These are phyloP conservation scores for Apiospora saccharicola DNA, from an alignment of 2,329 filamentous ascomycete species.

Conservation along the genomic window DNA sequence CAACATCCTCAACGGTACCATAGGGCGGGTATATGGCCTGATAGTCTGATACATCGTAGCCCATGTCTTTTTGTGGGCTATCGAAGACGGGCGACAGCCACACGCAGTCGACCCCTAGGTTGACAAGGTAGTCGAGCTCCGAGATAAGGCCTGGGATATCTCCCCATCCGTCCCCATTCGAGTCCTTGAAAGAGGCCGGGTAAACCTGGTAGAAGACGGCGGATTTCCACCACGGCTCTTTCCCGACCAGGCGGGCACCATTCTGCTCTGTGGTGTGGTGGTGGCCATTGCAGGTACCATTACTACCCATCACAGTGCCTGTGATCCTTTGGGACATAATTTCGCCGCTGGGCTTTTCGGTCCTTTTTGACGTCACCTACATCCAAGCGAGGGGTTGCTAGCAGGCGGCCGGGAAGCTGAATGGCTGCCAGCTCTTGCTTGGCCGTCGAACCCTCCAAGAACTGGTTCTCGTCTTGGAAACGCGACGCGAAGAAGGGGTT, in stretches of 20 bases:
- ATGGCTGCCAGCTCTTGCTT: slow-evolving; percentile 1
- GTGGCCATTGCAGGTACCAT: slow-evolving; percentile 18
- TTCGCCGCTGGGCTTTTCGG: slow-evolving; percentile 1
- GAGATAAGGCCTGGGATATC: slow-evolving; percentile 71
- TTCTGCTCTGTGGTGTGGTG: slow-evolving; percentile 17
- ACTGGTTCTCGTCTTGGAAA: slow-evolving; percentile 8
- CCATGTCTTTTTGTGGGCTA: slow-evolving; percentile 72
- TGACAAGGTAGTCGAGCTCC: slow-evolving; percentile 68
- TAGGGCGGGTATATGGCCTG: slow-evolving; percentile 71
- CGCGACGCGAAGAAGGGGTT: slow-evolving; percentile 16
- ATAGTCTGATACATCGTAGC: slow-evolving; percentile 77
- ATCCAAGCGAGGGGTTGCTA: slow-evolving; percentile 15
- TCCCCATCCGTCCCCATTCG: slow-evolving; percentile 68
- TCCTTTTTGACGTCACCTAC: slow-evolving; percentile 17
- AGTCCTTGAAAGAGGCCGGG: slow-evolving; percentile 65
- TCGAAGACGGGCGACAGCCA: slow-evolving; percentile 63
- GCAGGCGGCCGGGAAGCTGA: not conserved
- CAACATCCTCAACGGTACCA: slow-evolving; percentile 72
- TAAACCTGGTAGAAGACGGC: slow-evolving; percentile 61
- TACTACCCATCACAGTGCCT: not conserved
- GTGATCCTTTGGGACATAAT: slow-evolving; percentile 1
- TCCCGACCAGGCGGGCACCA: slow-evolving; percentile 28
- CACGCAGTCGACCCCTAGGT: slow-evolving; percentile 68
- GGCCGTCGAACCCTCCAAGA: slow-evolving; percentile 9
- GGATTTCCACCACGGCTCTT: slow-evolving; percentile 55